Base-by-base conservation (phyloP, 164 flowering plant genomes). In the Aristolochia californica region DNA sequence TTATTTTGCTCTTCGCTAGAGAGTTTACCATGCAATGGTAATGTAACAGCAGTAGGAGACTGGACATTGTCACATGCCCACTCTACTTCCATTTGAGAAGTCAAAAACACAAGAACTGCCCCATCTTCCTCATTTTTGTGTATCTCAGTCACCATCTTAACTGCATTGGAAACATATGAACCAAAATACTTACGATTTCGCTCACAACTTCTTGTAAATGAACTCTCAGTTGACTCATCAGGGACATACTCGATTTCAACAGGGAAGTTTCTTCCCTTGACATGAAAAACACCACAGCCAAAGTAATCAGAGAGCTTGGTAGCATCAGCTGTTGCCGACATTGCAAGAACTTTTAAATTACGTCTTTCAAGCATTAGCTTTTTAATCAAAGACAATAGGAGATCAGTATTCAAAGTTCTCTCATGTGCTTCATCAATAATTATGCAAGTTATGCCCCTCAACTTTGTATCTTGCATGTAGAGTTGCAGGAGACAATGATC, bases 251-350 rank as follows among this genome's bases (percentile, higher is more conserved):
- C 75, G 62, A 85, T 63, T 23, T 87, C 96, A 38, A 93, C 97
- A 20, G 96, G 96, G 63, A 80, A 90, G 62, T 63, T 80, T 69
- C 99, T 83, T 15, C 99, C 99, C 25, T 45, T 56, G 47, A 93
- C 85, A 69, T 77, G 75, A 63, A 78, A 74, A 24, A 75, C 79
- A 47, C 68, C 64, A 68, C 95, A 93, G 17, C 81, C 80, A 72
- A 68, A 90, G 69, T 84, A 90, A 0, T 77, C 67, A 1, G 97
- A 83, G 34, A 93, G 87, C 62, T 83, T 87, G 38, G 57, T 49
- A 44, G 97, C 88, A 80, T 93, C 81, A 55, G 88, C 96, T 58
- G 99, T 93, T 15, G 99, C 99, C 66, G 99, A 93, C 99, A 90
- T 93, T 47, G 90, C 87, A 40, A 93, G 62, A 67, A 93, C 87